Evolutionary conservation across 805 yeast genomes (phyloP).

Genomic region (Candida palmyrensis): DNA sequence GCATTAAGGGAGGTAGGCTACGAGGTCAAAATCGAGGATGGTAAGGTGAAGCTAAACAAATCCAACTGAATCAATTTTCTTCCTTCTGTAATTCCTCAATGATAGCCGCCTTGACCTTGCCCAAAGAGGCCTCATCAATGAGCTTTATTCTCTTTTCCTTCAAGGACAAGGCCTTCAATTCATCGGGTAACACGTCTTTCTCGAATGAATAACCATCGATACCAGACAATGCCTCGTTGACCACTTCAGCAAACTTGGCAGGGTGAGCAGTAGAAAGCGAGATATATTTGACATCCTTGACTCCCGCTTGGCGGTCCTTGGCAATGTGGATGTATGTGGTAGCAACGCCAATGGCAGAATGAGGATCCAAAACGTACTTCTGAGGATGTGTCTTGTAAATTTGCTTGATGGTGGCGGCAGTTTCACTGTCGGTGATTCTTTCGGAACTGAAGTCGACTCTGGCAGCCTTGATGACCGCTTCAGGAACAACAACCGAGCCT

Average conservation of each 20-base stretch:
- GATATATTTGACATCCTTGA: slow-evolving; percentile 44
- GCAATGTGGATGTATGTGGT: slow-evolving; percentile 63
- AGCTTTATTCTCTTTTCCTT: slow-evolving; percentile 71
- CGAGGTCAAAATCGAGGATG: slow-evolving; percentile 67
- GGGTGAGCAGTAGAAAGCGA: slow-evolving; percentile 98
- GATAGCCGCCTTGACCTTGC: slow-evolving; percentile 69
- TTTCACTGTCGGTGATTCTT: slow-evolving; percentile 73
- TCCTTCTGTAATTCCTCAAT: slow-evolving; percentile 51
- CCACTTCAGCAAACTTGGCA: slow-evolving; percentile 97
- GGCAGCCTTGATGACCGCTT: slow-evolving; percentile 61
- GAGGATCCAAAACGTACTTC: slow-evolving; percentile 90
- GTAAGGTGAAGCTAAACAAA: slow-evolving; percentile 56
- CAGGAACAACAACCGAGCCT: slow-evolving; percentile 73
- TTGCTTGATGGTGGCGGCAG: slow-evolving; percentile 70
- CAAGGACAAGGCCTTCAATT: slow-evolving; percentile 64
- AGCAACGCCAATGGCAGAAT: slow-evolving; percentile 90
- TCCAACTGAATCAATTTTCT: slow-evolving; percentile 6
- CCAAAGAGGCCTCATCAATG: slow-evolving; percentile 68
- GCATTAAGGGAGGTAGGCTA: slow-evolving; percentile 67
- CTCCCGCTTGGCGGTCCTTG: slow-evolving; percentile 36
- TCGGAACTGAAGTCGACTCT: slow-evolving; percentile 68
- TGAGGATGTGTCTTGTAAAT: slow-evolving; percentile 56
- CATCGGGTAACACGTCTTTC: slow-evolving; percentile 82
- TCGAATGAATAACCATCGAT: slow-evolving; percentile 80
- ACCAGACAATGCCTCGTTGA: slow-evolving; percentile 65